phyloP scores from a whole-genome alignment of 140 eudicot species.

The Oenanthe javanica region DNA sequence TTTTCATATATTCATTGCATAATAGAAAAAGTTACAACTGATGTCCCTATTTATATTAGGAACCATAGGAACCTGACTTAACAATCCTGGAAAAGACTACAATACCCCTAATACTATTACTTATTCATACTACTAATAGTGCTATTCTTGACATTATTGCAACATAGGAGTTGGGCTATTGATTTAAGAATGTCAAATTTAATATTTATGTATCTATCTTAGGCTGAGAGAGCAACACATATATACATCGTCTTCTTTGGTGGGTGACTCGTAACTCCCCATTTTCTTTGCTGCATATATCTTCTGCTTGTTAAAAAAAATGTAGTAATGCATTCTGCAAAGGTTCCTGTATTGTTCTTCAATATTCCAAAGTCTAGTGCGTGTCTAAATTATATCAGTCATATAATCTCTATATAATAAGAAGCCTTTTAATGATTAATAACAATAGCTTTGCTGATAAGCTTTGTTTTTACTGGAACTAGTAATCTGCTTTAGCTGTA shows the following conservation, averaged over 20 bases:
- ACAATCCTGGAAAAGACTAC: too few relatives aligned
- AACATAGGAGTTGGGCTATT: not conserved
- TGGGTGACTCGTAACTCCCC: not conserved
- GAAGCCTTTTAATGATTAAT: not conserved
- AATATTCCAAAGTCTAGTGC: not conserved
- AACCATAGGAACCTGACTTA: too few relatives aligned
- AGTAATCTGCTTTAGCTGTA: not conserved
- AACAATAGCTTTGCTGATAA: not conserved
- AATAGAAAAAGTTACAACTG: too few relatives aligned
- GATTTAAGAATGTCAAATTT: not conserved
- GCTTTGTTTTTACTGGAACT: too few relatives aligned
- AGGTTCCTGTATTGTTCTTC: not conserved
- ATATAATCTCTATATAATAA: not conserved
- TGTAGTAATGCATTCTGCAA: too few relatives aligned
- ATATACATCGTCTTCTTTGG: not conserved
- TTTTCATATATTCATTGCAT: too few relatives aligned
- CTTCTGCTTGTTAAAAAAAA: too few relatives aligned
- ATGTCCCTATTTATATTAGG: too few relatives aligned
- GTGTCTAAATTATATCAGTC: not conserved
- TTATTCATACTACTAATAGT: too few relatives aligned
- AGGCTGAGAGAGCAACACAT: not conserved
- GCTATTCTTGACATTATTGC: not conserved
- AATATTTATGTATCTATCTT: not conserved
- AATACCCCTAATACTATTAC: too few relatives aligned
- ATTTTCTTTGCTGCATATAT: too few relatives aligned